A percentile compares a stretch with the other conserved stretches of the same genome.
phyloP scores from a whole-genome alignment of 495 filamentous ascomycete species.

The Aspergillus carlsbadensis region DNA sequence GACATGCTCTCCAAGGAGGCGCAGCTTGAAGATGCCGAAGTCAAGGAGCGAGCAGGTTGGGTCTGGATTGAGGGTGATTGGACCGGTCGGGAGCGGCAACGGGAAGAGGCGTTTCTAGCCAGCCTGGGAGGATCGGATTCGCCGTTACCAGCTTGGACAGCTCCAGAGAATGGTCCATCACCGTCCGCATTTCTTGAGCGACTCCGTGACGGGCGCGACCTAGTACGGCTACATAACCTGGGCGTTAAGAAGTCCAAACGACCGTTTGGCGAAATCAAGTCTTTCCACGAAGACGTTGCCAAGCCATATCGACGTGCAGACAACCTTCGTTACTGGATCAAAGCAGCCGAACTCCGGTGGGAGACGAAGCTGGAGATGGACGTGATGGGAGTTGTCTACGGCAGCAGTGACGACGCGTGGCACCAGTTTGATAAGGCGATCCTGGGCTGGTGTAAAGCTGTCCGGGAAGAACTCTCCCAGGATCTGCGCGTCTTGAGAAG shows the following conservation, averaged over 20 bases:
- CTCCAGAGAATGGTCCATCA: conserved; percentile 52
- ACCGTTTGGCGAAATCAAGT: conserved; percentile 87
- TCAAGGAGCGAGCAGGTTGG: conserved; percentile 70
- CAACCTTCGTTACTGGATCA: conserved; percentile 92
- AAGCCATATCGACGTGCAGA: conserved; percentile 95
- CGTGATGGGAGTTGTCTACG: conserved; percentile 80
- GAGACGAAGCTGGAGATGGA: conserved; percentile 83
- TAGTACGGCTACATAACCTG: conserved; percentile 87
- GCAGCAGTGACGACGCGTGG: conserved; percentile 65
- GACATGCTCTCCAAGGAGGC: conserved; percentile 72
- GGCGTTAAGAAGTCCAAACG: conserved; percentile 79
- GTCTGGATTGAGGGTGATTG: conserved; percentile 77
- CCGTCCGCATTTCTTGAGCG: conserved; percentile 75
- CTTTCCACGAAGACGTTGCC: conserved; percentile 81
- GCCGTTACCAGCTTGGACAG: conserved; percentile 68
- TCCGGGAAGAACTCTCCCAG: conserved; percentile 70
- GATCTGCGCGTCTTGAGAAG: conserved; percentile 11
- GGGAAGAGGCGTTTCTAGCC: conserved; percentile 80
- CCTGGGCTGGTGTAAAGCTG: conserved; percentile 71
- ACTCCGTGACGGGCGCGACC: conserved; percentile 73
- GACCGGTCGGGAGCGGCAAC: conserved; percentile 70
- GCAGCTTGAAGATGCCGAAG: conserved; percentile 70
- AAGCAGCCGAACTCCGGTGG: conserved; percentile 93
- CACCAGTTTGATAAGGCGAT: conserved; percentile 76
- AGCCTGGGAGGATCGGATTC: conserved; percentile 51